These are phyloP conservation scores for Heliamphora pulchella DNA, from an alignment of 179 eudicot species.

Conservation along the genomic window DNA sequence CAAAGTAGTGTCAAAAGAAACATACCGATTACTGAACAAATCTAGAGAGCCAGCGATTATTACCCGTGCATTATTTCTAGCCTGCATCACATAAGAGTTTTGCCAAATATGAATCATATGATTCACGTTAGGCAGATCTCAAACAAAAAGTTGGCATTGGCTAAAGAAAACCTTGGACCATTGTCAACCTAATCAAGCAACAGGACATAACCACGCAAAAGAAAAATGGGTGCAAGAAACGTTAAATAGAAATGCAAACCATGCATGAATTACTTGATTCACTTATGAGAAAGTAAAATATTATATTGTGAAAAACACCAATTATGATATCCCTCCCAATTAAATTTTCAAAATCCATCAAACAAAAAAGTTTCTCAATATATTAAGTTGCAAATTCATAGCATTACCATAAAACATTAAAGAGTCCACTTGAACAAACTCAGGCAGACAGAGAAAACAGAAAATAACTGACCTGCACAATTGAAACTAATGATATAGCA, in stretches of 20 bases:
- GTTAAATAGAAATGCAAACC: neutral
- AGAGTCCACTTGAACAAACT: neutral
- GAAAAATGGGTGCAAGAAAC: neutral
- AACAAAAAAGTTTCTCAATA: neutral
- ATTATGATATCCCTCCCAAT: neutral
- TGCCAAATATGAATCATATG: neutral
- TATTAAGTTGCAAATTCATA: neutral
- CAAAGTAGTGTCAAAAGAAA: conserved; percentile 10
- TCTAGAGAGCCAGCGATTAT: conserved; percentile 75
- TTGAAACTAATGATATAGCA: conserved; percentile 70
- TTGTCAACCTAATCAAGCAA: neutral
- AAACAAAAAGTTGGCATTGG: neutral
- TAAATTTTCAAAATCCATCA: neutral
- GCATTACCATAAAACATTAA: neutral
- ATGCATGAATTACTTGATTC: neutral
- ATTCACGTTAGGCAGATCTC: neutral
- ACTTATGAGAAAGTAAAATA: neutral
- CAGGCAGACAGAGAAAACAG: neutral
- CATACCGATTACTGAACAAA: conserved; percentile 74
- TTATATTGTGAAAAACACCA: neutral
- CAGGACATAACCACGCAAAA: neutral
- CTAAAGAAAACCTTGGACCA: neutral
- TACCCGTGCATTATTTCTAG: conserved; percentile 87
- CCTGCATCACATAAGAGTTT: conserved; percentile 33
- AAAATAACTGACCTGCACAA: conserved; percentile 51